Conservation (phyloP, 345 rosid species). For the Populus simonii region DNA sequence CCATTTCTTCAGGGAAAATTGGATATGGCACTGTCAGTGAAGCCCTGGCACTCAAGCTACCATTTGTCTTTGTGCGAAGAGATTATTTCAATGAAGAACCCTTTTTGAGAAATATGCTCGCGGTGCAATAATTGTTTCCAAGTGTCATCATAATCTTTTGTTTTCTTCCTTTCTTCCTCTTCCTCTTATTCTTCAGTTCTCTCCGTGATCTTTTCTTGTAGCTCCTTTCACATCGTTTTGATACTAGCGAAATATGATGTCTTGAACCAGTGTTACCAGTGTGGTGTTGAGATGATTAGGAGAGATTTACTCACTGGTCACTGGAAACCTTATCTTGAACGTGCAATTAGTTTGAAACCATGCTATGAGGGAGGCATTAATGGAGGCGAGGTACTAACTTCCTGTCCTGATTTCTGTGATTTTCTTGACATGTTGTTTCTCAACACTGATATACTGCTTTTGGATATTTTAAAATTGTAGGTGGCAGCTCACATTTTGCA, state of each 20-base stretch:
- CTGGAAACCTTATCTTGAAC: constrained; percentile 98
- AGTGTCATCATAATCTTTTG: neutral
- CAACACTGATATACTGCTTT: constrained; percentile 1
- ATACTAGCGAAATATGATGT: constrained; percentile 7
- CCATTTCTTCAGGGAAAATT: constrained; percentile 78
- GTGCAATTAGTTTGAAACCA: constrained; percentile 89
- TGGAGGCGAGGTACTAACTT: constrained; percentile 87
- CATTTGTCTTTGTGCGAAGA: constrained; percentile 96
- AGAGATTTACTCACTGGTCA: constrained; percentile 93
- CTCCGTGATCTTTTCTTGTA: neutral
- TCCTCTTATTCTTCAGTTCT: neutral
- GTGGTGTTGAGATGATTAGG: constrained; percentile 99
- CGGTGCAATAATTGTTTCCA: constrained; percentile 45
- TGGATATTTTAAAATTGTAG: constrained; percentile 44
- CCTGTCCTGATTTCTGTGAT: constrained; percentile 12
- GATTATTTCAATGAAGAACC: constrained; percentile 99
- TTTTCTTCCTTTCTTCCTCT: neutral
- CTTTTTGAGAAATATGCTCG: constrained; percentile 93
- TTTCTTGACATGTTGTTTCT: neutral
- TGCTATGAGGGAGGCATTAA: constrained; percentile 89
- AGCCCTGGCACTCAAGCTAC: constrained; percentile 84
- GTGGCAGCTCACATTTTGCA: constrained; percentile 88
- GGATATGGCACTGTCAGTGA: constrained; percentile 99
- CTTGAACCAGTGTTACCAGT: constrained; percentile 66
- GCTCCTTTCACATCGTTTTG: neutral